Conservation (phyloP, 768 basidiomycete species). For the Naganishia randhawae region DNA sequence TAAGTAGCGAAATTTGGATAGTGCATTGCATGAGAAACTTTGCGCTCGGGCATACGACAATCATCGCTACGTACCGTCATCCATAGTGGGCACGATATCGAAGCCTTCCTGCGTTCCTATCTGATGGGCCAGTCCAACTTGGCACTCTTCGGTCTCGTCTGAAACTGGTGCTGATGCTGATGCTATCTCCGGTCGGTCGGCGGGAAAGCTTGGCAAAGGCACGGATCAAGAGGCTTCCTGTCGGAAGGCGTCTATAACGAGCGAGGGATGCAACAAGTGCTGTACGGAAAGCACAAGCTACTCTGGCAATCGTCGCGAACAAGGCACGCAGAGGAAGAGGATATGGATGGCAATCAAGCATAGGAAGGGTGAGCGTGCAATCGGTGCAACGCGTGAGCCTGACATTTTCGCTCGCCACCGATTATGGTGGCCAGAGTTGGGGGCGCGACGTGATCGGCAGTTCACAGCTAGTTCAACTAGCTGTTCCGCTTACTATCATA, state of each 20-base stretch:
- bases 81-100: neutral
- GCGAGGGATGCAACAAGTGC: neutral
- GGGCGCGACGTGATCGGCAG: neutral
- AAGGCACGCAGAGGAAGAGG: neutral
- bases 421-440: neutral
- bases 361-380: neutral
- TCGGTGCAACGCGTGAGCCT: neutral
- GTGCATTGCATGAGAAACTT: neutral
- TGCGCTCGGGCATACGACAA: neutral
- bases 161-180: neutral
- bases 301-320: neutral
- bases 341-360: neutral
- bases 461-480: neutral
- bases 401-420: too few species aligned
- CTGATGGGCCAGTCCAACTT: neutral
- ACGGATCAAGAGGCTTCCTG: neutral
- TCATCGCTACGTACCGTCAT: conserved; percentile 1
- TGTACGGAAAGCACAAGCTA: neutral
- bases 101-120: neutral
- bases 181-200: neutral
- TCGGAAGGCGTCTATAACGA: neutral
- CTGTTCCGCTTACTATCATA: neutral
- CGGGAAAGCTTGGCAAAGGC: conserved; percentile 2
- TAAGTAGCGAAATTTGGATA: neutral
- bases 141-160: neutral